Evolutionary conservation across 352 stramenopile genomes (phyloP), one percentile per base, ranked within the genome.

Genomic region (Thalassiosira hispida): DNA sequence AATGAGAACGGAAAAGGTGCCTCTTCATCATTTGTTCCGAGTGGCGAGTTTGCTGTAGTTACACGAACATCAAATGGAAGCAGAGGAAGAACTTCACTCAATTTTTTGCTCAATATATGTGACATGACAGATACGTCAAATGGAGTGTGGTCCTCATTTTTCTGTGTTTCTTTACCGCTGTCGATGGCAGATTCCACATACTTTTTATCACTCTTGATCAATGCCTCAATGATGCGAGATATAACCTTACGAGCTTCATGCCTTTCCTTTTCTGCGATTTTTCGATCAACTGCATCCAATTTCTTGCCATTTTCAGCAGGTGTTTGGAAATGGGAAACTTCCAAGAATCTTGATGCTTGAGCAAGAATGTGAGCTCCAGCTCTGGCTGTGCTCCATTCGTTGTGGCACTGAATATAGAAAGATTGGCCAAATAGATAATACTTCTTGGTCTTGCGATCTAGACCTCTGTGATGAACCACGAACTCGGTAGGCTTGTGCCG

Each of bases 381-480:
- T 49, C 90, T 79, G 16, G 90, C 90, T 29, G 84, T 93, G 67
- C 82, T 94, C 90, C 90, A 94, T 70, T 94, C 90, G 73, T 85
- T 90, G 23, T 91, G 79, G 55, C 80, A 94, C 63, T 91, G 80
- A 40, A 93, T 67, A 57, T 85, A 91, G 49, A 93, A 93, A 25
- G 84, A 79, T 62, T 91, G 83, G 1, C 88, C 87, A 73, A 94
- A 94, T 5, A 90, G 59, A 47, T 72, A 78, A 23, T 63, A 81
- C 23, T 80, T 67, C 27, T 84, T 83, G 3, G 68, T 81, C 25
- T 56, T 69, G 22, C 60, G 31, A 60, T 92, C 79, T 2, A 69
- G 78, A 22, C 71, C 83, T 40, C 89, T 73, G 71, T 94, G 85
- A 52, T 93, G 65, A 29, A 92, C 81, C 25, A 92, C 42, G 65